phyloP scores from a whole-genome alignment of 78 protist species.

The Pigoraptor vietnamica region DNA sequence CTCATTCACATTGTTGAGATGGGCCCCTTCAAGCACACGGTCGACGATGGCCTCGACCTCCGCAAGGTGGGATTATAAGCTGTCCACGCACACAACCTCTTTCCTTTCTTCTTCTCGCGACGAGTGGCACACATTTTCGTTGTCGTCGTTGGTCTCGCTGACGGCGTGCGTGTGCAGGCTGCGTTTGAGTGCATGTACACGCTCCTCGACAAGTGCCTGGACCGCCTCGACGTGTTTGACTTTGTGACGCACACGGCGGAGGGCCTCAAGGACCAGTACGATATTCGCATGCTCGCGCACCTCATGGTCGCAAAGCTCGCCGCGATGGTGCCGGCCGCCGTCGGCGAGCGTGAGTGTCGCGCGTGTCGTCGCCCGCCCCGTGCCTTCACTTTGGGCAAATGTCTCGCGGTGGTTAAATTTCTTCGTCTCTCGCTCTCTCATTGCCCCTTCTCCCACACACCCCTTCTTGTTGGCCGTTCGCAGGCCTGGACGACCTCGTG shows the following conservation, averaged over 20 bases:
- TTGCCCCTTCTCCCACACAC: too few relatives aligned
- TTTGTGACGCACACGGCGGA: slow-evolving; percentile 47
- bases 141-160: neutral
- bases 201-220: slow-evolving; percentile 60
- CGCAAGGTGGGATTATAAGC: slow-evolving; percentile 44
- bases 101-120: neutral
- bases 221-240: slow-evolving; percentile 25
- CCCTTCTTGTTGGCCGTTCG: too few relatives aligned
- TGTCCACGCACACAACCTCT: neutral
- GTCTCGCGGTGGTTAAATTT: too few relatives aligned
- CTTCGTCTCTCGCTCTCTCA: too few relatives aligned
- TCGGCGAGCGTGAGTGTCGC: neutral
- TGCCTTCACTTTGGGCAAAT: too few relatives aligned
- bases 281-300: neutral
- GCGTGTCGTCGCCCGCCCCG: too few relatives aligned
- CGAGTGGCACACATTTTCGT: too few relatives aligned
- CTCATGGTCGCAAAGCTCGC: neutral
- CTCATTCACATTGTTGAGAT: slow-evolving; percentile 80
- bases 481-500: neutral
- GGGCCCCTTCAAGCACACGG: slow-evolving; percentile 92
- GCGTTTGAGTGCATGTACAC: slow-evolving; percentile 90
- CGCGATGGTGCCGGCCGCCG: neutral
- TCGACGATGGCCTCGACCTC: slow-evolving; percentile 90
- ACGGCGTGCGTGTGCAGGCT: slow-evolving; percentile 3
- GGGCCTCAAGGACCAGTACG: slow-evolving; percentile 38